Evolutionary conservation across 305 asterid genomes (phyloP), one percentile per base, ranked within the genome.

Genomic region (Salvia sclarea): DNA sequence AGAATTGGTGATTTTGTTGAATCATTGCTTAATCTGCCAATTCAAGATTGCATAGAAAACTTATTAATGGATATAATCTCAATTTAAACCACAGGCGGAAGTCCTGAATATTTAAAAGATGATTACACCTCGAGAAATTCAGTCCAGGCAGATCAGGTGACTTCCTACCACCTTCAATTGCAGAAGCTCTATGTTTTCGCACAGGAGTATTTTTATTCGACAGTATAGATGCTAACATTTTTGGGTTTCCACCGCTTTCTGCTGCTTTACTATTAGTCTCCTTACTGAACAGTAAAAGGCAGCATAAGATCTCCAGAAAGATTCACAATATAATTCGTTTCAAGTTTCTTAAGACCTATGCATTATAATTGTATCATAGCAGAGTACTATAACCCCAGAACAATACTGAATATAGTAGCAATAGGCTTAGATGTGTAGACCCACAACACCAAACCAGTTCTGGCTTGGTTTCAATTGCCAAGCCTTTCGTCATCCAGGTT

Each of bases 51-150:
- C 6, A 64, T 35, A 70, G 54, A 76, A 38, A 61, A 45, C 61
- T 59, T 47, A 67, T 75, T 43, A 69, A 58, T 10, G 45, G 54
- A 66, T 52, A 50, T 14, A 17, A 63, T 56, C 44, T 54, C 64
- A 31, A 55, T 74, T 65, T 21, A 40, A 62, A 69, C 47, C 76
- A 77, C 48, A 35, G 24, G 24, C n/a, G 50, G 40, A 58, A 50
- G 33, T 54, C 21, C 49, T 59, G 37, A 69, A 45, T 11, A 63
- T 58, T 44, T 12, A 47, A 20, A 37, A 53, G 47, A 31, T 58
- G 49, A 74, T 60, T 73, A 75, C 80, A 85, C 97, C 84, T 75
- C 44, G 85, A 79, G 74, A 75, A 71, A 75, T 86, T 83, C 71
- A 71, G 74, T 64, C 68, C 75, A 55, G 82, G 62, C 50, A 69